Evolutionary conservation across 2,329 filamentous ascomycete genomes (phyloP).

Genomic region (Penicillium aurantiogriseum): DNA sequence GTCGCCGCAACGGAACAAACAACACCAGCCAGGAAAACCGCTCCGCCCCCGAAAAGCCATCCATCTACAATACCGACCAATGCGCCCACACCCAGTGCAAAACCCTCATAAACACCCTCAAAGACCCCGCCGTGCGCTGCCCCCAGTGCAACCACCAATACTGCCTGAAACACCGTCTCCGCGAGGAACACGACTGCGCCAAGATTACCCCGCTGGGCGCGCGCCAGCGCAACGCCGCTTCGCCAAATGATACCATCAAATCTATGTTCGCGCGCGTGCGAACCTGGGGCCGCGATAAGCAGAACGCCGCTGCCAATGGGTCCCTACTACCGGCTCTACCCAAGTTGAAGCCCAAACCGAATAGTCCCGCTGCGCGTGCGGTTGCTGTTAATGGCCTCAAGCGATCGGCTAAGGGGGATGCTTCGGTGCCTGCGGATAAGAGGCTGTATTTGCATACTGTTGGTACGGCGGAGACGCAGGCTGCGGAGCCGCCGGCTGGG

Average conservation of each 20-base stretch:
- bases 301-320: conserved; percentile 61
- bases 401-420: conserved; percentile 84
- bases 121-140: conserved; percentile 52
- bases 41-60: conserved; percentile 48
- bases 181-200: conserved; percentile 76
- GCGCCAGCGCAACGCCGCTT: conserved; percentile 38
- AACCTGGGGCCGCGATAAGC: conserved; percentile 76
- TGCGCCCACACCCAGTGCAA: conserved; percentile 52
- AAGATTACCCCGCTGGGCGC: conserved; percentile 66
- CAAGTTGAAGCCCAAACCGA: conserved; percentile 57
- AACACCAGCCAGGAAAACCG: conserved; percentile 26
- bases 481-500: conserved; percentile 76
- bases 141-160: conserved; percentile 50
- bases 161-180: conserved; percentile 52
- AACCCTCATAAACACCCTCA: conserved; percentile 52
- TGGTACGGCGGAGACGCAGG: conserved; percentile 81
- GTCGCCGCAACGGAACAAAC: conserved; percentile 40
- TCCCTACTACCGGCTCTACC: conserved; percentile 50
- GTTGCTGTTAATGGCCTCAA: conserved; percentile 76
- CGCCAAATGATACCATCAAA: conserved; percentile 62
- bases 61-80: conserved; percentile 55
- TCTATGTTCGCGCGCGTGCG: conserved; percentile 74
- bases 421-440: conserved; percentile 75
- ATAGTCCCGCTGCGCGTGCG: conserved; percentile 59
- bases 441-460: conserved; percentile 89